These are phyloP conservation scores for Calonectria henricotiae DNA, from an alignment of 2,329 filamentous ascomycete species.

Conservation along the genomic window DNA sequence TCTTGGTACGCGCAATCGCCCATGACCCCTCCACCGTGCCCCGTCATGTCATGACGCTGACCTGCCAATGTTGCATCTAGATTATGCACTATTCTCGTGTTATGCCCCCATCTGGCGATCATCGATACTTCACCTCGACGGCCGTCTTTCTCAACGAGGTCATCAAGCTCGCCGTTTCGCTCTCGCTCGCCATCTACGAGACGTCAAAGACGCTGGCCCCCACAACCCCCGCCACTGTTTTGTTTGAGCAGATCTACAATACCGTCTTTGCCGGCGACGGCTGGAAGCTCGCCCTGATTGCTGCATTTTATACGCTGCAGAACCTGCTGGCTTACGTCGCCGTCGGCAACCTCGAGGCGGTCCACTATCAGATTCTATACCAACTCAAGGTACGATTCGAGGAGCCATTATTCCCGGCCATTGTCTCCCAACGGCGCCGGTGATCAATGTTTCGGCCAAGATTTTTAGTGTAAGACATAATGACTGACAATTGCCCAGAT, in stretches of 20 bases:
- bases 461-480: background rate
- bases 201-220: conserved; percentile 84
- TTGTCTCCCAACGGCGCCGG: background rate
- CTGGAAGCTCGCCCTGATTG: conserved; percentile 95
- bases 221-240: conserved; percentile 83
- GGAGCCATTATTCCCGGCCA: background rate
- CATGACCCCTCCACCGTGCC: conserved; percentile 35
- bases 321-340: conserved; percentile 96
- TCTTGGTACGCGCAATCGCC: conserved; percentile 69
- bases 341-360: conserved; percentile 90
- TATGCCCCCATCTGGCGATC: conserved; percentile 88
- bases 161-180: conserved; percentile 88
- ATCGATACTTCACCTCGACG: conserved; percentile 94
- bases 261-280: conserved; percentile 91
- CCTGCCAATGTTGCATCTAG: conserved; percentile 61
- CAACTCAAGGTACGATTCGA: conserved; percentile 82
- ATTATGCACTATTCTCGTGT: conserved; percentile 95
- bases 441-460: conserved; percentile 1
- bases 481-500: conserved; percentile 68
- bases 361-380: conserved; percentile 94
- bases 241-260: conserved; percentile 85
- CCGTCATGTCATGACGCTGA: conserved; percentile 78
- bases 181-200: conserved; percentile 91
- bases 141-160: conserved; percentile 95
- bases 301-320: conserved; percentile 89